These are phyloP conservation scores for Venturia asperata DNA, from an alignment of 2,329 filamentous ascomycete species.

Conservation along the genomic window DNA sequence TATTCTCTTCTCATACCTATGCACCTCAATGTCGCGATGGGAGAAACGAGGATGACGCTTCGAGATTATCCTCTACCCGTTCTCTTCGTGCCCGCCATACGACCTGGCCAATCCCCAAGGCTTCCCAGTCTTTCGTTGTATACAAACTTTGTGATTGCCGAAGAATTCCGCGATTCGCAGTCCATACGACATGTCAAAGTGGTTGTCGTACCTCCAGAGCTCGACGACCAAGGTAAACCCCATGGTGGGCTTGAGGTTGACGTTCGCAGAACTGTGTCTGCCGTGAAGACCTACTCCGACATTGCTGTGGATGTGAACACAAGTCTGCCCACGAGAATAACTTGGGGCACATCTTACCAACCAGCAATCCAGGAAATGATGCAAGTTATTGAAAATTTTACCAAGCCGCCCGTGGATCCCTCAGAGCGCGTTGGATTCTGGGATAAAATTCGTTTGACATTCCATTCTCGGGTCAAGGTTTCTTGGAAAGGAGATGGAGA, in stretches of 20 bases:
- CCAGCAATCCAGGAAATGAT: slow-evolving; percentile 99
- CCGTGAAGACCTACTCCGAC: slow-evolving; percentile 94
- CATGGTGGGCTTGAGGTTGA: slow-evolving; percentile 71
- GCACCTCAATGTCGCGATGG: slow-evolving; percentile 82
- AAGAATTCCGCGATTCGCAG: slow-evolving; percentile 77
- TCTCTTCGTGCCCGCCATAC: slow-evolving; percentile 79
- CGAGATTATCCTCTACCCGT: slow-evolving; percentile 92
- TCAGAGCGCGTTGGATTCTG: slow-evolving; percentile 95
- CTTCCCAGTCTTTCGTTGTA: slow-evolving; percentile 75
- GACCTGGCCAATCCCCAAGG: slow-evolving; percentile 69
- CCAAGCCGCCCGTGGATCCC: slow-evolving; percentile 86
- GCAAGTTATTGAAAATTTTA: slow-evolving; percentile 97
- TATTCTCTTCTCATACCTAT: slow-evolving; percentile 87
- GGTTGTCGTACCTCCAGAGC: slow-evolving; percentile 69
- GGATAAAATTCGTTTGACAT: slow-evolving; percentile 94
- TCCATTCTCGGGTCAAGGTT: slow-evolving; percentile 83
- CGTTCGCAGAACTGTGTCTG: slow-evolving; percentile 82
- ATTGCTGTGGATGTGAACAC: slow-evolving; percentile 91
- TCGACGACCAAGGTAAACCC: slow-evolving; percentile 47
- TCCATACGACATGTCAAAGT: slow-evolving; percentile 76
- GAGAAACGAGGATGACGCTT: slow-evolving; percentile 77
- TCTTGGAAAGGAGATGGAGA: slow-evolving; percentile 95
- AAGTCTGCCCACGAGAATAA: slow-evolving; percentile 81
- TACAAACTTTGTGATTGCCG: slow-evolving; percentile 90
- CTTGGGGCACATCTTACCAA: slow-evolving; percentile 96